phyloP scores from a whole-genome alignment of 768 basidiomycete species.

The Sistotremastrum suecicum region DNA sequence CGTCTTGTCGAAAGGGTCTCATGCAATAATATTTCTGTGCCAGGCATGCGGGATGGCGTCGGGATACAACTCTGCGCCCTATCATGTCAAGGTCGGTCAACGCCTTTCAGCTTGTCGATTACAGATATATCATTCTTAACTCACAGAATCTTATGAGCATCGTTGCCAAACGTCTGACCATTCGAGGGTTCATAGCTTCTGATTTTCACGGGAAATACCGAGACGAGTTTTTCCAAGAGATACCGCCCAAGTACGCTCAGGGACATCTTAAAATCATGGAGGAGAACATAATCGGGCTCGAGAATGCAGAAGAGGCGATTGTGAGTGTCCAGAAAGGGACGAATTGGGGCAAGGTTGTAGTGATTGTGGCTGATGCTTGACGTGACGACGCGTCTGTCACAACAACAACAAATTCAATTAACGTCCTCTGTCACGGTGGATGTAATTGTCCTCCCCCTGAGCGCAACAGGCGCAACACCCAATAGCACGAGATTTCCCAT shows the following conservation, averaged over 20 bases:
- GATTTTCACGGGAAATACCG: constrained; percentile 10
- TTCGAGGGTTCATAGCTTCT: constrained; percentile 31
- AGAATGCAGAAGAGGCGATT: constrained; percentile 25
- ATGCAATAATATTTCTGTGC: neutral
- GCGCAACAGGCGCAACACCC: too few relatives aligned
- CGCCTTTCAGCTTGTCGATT: too few relatives aligned
- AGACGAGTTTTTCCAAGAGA: constrained; percentile 22
- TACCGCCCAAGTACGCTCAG: constrained; percentile 26
- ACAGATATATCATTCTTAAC: too few relatives aligned
- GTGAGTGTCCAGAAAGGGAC: constrained; percentile 20
- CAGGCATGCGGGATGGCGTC: constrained; percentile 19
- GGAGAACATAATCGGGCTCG: constrained; percentile 30
- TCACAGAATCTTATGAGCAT: constrained; percentile 25
- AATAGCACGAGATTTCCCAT: neutral
- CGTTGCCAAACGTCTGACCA: constrained; percentile 25
- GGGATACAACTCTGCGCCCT: constrained; percentile 16
- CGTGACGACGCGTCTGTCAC: too few relatives aligned
- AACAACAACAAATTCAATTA: too few relatives aligned
- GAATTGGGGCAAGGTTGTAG: constrained; percentile 23
- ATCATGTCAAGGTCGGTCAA: constrained; percentile 8
- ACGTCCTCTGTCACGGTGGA: too few relatives aligned
- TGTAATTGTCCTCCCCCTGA: too few relatives aligned
- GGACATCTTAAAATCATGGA: constrained; percentile 36
- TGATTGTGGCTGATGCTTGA: constrained; percentile 3
- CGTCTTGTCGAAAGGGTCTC: too few relatives aligned